Base-by-base conservation (phyloP, 1,284 basidiomycete genomes). In the Ganoderma meredithae region DNA sequence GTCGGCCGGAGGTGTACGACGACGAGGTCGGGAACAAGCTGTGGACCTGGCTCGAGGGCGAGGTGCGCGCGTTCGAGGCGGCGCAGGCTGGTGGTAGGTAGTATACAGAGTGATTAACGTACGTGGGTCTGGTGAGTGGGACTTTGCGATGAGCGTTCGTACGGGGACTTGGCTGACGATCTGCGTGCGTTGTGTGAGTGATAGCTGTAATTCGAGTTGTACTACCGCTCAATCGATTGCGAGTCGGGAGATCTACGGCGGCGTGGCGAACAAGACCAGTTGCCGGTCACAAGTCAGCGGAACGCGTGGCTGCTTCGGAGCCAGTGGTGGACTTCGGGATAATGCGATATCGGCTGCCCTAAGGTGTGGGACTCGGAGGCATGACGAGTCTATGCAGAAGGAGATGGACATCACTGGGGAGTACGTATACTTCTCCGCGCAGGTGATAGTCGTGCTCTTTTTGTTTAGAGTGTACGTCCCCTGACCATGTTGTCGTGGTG, bases 1-100 rank as follows among this genome's bases (percentile, higher is more conserved):
- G 70, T 1, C 76, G 74, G 17, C 63, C 73, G 4, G 73, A 72
- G 8, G 73, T 78, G 1, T 72, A 76, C 13, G 79, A 86, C 68
- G 73, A 75, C 22, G 60, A 66, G 27, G 65, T 80, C 1, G 80
- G 77, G 1, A 73, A 75, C 65, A 74, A 78, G 60, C 72, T 85
- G 4, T 84, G 83, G 83, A 67, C 72, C 19, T 84, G 81, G 79
- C 68, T 80, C n/a, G 81, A 84, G 55, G 79, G 81, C 55, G 79
- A 83, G 65, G 74, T 81, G 33, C 10, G 68, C 40, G n/a, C 65
- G n/a, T 44, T 31, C 25, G 40, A 61, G 25, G 41, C 60, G 8
- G 17, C 47, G 47, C 47, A 25, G 47, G 22, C n/a, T 22, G 8
- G 4, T 52, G 47, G 47, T 22, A 52, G 47, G 47, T 52, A 52